Evolutionary conservation across 2,329 filamentous ascomycete species (phyloP).

Genomic region (Phyllosticta paracitricarpa): DNA sequence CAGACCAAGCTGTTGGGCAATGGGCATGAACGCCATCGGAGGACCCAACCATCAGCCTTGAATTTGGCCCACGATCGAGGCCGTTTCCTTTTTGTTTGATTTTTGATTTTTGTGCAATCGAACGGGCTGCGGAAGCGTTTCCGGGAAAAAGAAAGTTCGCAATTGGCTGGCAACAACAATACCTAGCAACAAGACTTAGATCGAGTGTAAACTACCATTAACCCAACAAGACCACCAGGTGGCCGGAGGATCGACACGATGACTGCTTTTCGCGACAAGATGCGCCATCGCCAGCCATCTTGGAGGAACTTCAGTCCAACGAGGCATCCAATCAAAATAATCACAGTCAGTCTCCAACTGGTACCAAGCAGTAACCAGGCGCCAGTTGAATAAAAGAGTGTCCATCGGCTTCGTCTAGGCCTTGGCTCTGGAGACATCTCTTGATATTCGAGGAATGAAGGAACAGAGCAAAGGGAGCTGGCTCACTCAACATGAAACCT

Average conservation of each 20-base stretch:
- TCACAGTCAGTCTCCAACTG: not conserved
- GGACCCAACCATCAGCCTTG: not conserved
- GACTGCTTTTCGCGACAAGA: not conserved
- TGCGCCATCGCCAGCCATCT: not conserved
- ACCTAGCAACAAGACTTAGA: not conserved
- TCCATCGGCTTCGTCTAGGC: not conserved
- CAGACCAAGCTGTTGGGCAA: not conserved
- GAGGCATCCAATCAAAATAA: not conserved
- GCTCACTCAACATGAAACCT: not conserved
- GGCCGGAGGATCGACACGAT: not conserved
- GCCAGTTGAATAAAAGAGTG: not conserved
- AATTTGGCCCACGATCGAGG: not conserved
- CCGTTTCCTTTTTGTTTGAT: not conserved
- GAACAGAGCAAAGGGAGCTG: not conserved
- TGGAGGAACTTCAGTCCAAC: not conserved
- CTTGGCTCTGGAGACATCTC: not conserved
- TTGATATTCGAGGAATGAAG: not conserved
- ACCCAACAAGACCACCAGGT: not conserved
- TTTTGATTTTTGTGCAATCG: not conserved
- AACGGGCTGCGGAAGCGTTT: not conserved
- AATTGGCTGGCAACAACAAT: not conserved
- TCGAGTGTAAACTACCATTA: not conserved
- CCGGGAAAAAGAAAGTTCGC: not conserved
- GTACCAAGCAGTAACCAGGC: not conserved
- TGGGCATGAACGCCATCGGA: not conserved